Evolutionary conservation across 495 filamentous ascomycete species (phyloP).

Genomic region (Podospora australis): DNA sequence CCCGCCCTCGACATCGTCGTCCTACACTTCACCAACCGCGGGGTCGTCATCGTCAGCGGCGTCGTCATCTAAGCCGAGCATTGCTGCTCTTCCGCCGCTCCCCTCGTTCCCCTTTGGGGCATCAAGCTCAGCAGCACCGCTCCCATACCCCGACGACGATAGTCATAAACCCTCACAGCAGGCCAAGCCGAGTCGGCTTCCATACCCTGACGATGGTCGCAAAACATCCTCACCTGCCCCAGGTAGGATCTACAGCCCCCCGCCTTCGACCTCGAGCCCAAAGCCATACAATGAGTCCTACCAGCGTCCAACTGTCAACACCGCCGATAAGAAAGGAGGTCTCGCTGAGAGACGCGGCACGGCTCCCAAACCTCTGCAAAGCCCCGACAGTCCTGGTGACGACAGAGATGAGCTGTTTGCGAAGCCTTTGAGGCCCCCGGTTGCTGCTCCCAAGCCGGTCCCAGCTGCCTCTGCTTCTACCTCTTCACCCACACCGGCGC

Average conservation of each 20-base stretch:
- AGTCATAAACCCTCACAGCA: conserved; percentile 35
- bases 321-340: conserved; percentile 45
- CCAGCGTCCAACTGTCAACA: conserved; percentile 38
- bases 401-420: conserved; percentile 70
- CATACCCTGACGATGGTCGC: conserved; percentile 42
- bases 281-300: conserved; percentile 33
- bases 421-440: conserved; percentile 37
- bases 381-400: conserved; percentile 63
- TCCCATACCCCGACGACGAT: conserved; percentile 75
- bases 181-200: conserved; percentile 34
- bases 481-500: conserved; percentile 13
- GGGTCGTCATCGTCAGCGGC: conserved; percentile 27
- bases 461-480: not conserved
- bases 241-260: conserved; percentile 32
- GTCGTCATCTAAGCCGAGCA: conserved; percentile 17
- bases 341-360: conserved; percentile 69
- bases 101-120: conserved; percentile 54
- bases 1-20: conserved; percentile 38
- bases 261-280: conserved; percentile 28
- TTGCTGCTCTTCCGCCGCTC: conserved; percentile 31
- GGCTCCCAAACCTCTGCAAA: conserved; percentile 63
- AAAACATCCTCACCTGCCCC: conserved; percentile 25
- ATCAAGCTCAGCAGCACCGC: conserved; percentile 56
- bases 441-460: conserved; percentile 8
- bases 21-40: not conserved